Base-by-base conservation (phyloP, 176 grass and related monocot genomes). In the Neostapfia colusana region DNA sequence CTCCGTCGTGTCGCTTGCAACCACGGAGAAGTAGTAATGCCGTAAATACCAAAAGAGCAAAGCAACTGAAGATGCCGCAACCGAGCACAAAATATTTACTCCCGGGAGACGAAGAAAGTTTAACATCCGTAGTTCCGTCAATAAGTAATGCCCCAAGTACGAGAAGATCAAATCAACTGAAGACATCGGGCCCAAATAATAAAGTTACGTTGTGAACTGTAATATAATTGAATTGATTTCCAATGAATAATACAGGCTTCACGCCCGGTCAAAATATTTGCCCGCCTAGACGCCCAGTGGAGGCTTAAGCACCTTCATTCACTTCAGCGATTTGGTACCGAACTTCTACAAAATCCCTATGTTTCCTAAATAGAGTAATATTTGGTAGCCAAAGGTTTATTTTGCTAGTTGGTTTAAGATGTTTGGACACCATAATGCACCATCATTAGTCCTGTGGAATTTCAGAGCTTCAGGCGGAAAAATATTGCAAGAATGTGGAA, bases 391-490 rank as follows among this genome's bases (percentile, higher is more conserved):
- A 35, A 56, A 55, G 27, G 84, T 71, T 77, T 74, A 82, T 86
- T 86, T 62, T 35, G 67, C 65, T 70, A 21, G 34, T 53, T 54
- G 71, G 56, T 81, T 81, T 43, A 79, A 42, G 75, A 68, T 75
- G 69, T 82, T 45, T 21, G 75, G 74, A 37, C 74, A 70, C 46
- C 74, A 20, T n/a, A 38, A 37, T 64, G 69, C 70, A 64, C 70
- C 76, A 48, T 73, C 81, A 79, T 84, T 48, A 88, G 75, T 79
- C 65, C 75, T 88, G 86, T 70, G 55, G 70, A 70, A 70, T 75
- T 83, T 83, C 69, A 69, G 68, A 80, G 78, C 81, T 84, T 75
- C 81, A 77, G 82, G 75, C 81, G 67, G 45, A 75, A 84, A 75
- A 88, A 84, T 79, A 44, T 17, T 63, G 35, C 70, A 79, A 60